Percentiles rank a stretch among this genome's conserved stretches.
These are phyloP conservation scores for Fomitopsis pinicola DNA, from an alignment of 1,284 basidiomycete species.

Conservation along the genomic window DNA sequence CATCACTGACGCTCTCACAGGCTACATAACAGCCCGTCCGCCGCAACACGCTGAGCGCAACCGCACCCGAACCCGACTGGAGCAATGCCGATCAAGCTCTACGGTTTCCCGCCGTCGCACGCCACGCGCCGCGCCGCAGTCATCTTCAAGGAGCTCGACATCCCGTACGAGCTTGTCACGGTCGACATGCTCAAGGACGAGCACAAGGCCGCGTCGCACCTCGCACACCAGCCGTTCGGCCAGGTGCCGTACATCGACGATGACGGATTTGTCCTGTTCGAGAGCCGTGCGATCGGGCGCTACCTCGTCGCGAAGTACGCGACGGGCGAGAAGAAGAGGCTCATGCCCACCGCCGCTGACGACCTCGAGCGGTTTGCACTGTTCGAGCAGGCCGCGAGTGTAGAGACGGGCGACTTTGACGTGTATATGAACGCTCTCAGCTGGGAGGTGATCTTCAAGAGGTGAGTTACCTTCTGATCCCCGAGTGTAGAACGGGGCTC, in stretches of 20 bases:
- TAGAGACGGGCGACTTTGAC: constrained; percentile 50
- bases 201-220: constrained; percentile 44
- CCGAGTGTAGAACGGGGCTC: not conserved
- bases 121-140: constrained; percentile 43
- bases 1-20: not conserved
- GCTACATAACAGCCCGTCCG: not conserved
- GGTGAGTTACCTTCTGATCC: not conserved
- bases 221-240: constrained; percentile 59
- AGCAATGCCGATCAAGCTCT: constrained; percentile 47
- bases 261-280: constrained; percentile 41
- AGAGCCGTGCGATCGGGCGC: constrained; percentile 51
- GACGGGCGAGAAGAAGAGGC: constrained; percentile 1
- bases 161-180: constrained; percentile 43
- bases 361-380: constrained; percentile 21
- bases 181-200: constrained; percentile 40
- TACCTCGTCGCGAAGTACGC: constrained; percentile 45
- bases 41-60: not conserved
- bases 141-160: constrained; percentile 45
- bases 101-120: constrained; percentile 38
- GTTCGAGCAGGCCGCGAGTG: constrained; percentile 52
- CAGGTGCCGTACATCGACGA: constrained; percentile 62
- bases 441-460: constrained; percentile 41
- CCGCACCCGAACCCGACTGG: not conserved
- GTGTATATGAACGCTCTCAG: constrained; percentile 33
- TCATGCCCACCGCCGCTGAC: not conserved